These are phyloP conservation scores for Penicillium sp. DNA, from an alignment of 2,329 filamentous ascomycete genomes.

Conservation along the genomic window DNA sequence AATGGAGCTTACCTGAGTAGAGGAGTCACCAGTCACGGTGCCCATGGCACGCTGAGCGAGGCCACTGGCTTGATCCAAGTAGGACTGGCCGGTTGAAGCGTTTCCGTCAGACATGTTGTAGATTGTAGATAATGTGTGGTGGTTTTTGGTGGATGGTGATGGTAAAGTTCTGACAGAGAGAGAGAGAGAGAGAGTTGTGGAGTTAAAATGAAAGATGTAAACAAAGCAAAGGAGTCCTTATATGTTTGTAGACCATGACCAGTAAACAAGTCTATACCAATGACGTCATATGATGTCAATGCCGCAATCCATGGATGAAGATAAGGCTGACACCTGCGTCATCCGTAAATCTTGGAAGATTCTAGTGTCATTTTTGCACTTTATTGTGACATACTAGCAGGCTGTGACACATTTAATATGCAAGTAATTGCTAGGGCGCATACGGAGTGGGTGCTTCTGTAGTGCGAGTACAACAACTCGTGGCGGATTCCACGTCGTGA, in stretches of 20 bases:
- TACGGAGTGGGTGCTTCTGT: too few species aligned
- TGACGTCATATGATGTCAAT: slow-evolving; percentile 13
- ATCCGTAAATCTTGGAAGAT: slow-evolving; percentile 10
- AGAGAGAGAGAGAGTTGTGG: neutral
- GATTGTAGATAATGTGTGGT: slow-evolving; percentile 7
- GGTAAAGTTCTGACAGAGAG: neutral
- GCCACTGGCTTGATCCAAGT: slow-evolving; percentile 71
- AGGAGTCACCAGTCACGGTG: slow-evolving; percentile 69
- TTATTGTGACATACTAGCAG: neutral
- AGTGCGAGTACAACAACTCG: too few species aligned
- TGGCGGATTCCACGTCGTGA: too few species aligned
- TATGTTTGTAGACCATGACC: neutral
- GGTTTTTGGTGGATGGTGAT: neutral
- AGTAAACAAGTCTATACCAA: slow-evolving; percentile 8
- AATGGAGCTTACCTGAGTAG: slow-evolving; percentile 57
- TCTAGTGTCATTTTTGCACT: neutral
- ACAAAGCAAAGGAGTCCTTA: neutral
- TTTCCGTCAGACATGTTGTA: slow-evolving; percentile 31
- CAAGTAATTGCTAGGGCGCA: too few species aligned
- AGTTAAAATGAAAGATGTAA: neutral
- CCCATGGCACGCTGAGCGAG: slow-evolving; percentile 72
- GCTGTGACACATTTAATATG: neutral
- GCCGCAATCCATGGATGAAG: too few species aligned
- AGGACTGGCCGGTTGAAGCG: slow-evolving; percentile 77
- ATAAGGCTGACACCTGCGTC: slow-evolving; percentile 8